Conservation (phyloP, 768 basidiomycete genomes). For the Pulveroboletus ravenelii region DNA sequence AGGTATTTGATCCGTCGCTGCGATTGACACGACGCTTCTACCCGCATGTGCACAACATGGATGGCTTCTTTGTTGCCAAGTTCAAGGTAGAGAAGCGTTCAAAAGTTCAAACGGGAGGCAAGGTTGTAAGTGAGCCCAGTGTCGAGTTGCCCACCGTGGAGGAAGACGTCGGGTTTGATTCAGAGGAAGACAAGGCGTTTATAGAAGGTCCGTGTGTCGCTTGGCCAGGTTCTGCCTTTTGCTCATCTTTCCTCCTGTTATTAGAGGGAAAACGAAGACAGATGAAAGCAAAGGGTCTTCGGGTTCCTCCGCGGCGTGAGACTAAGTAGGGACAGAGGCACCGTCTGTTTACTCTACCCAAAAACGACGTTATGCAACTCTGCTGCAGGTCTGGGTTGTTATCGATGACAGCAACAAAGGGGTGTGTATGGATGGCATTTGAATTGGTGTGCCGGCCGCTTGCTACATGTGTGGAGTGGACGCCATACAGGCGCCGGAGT, state of each 20-base stretch:
- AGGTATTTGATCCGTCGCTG: constrained; percentile 77
- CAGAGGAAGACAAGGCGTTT: constrained; percentile 69
- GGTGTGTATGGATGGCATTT: neutral
- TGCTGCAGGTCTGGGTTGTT: neutral
- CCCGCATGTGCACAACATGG: constrained; percentile 99
- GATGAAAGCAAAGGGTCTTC: constrained; percentile 72
- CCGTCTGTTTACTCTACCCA: constrained; percentile 2
- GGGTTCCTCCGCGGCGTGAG: constrained; percentile 52
- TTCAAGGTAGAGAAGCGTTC: constrained; percentile 86
- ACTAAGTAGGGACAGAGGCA: constrained; percentile 23
- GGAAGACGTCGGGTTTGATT: constrained; percentile 55
- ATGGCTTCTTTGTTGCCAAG: constrained; percentile 98
- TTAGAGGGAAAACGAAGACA: constrained; percentile 69
- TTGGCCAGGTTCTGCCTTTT: neutral
- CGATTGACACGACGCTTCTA: constrained; percentile 85
- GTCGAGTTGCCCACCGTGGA: constrained; percentile 25
- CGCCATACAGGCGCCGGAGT: neutral
- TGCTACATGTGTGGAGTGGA: constrained; percentile 1
- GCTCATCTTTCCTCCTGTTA: neutral
- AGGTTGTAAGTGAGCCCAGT: constrained; percentile 18
- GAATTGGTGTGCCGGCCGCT: neutral
- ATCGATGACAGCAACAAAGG: neutral
- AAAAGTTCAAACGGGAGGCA: constrained; percentile 40
- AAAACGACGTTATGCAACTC: neutral
- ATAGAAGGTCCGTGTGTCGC: constrained; percentile 62